Evolutionary conservation across 2,329 filamentous ascomycete species (phyloP), one percentile per base, ranked within the genome.

Genomic region (Trichoderma sp.): DNA sequence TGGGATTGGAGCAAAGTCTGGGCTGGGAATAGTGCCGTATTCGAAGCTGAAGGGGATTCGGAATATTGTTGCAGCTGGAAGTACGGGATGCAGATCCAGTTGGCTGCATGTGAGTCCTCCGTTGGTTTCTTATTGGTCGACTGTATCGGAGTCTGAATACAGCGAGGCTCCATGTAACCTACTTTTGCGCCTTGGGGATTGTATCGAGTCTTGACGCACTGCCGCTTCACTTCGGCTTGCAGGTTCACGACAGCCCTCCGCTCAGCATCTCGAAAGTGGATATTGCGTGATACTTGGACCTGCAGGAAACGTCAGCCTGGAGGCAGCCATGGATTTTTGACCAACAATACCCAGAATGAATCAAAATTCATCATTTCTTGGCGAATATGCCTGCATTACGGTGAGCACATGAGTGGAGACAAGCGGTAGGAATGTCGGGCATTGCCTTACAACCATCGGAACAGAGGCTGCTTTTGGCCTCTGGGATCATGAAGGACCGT

Each of bases 31-130:
- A 76, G 73, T 5, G 74, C 74, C 7, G 74, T 54, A 29, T 72
- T 76, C 1, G 76, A 74, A 1, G 75, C 74, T 6, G 74, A 73
- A 2, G 75, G 72, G 2, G 81, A 71, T 2, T 80, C 81, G 0
- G 78, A 78, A 67, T 83, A 84, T 27, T 77, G 76, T 60, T 82
- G 78, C 0, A 84, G 76, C 2, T 77, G 78, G 70, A 85, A 84
- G 69, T 84, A 84, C 0, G 83, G 83, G 15, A 84, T 73, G 34
- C 80, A 83, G 3, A 83, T 70, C 82, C 82, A 84, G 22, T 76
- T 77, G 0, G 76, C 75, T 1, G 70, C 61, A 10, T 69, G 57
- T 42, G 60, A 59, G 2, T 71, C 67, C 6, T 69, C 56, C 1
- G 67, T 35, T 27, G 73, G 70, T 27, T 73, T 74, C 39, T 73